Conservation (phyloP, 2,329 filamentous ascomycete genomes). For the Didymella keratinophila region DNA sequence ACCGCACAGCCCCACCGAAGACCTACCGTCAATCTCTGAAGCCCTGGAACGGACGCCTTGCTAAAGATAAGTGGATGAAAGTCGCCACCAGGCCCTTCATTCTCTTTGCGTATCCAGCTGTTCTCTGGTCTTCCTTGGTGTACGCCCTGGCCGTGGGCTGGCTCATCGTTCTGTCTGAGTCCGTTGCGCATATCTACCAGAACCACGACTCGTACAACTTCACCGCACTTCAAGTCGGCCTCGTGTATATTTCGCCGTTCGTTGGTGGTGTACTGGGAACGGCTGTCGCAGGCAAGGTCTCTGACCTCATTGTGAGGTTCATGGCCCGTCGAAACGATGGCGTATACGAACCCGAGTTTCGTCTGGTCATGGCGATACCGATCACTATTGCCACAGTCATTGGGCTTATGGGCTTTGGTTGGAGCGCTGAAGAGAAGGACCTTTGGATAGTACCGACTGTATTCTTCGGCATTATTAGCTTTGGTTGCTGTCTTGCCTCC, state of each 20-base stretch:
- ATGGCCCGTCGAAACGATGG: constrained; percentile 90
- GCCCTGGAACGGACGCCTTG: constrained; percentile 78
- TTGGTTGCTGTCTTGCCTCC: constrained; percentile 87
- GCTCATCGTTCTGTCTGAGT: constrained; percentile 94
- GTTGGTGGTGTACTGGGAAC: constrained; percentile 78
- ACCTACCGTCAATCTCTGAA: constrained; percentile 78
- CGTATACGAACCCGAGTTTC: constrained; percentile 91
- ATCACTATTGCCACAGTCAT: constrained; percentile 79
- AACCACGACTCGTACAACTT: constrained; percentile 78
- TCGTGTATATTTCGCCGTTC: constrained; percentile 91
- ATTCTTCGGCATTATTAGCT: constrained; percentile 91
- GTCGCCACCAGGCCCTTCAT: constrained; percentile 83
- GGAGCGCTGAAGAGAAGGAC: constrained; percentile 78
- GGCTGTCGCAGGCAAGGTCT: constrained; percentile 85
- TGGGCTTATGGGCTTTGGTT: constrained; percentile 96
- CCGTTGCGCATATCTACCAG: constrained; percentile 81
- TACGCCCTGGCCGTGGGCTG: constrained; percentile 91
- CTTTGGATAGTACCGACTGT: constrained; percentile 90
- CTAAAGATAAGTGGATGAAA: constrained; percentile 77
- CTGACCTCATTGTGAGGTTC: constrained; percentile 80
- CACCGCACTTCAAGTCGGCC: constrained; percentile 77
- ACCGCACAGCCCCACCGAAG: constrained; percentile 71
- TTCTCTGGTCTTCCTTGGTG: constrained; percentile 85
- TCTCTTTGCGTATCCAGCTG: constrained; percentile 84
- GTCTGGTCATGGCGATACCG: constrained; percentile 71